Evolutionary conservation across 306 rosid genomes (phyloP), one percentile per base, ranked within the genome.

Genomic region (Fragaria vesca): DNA sequence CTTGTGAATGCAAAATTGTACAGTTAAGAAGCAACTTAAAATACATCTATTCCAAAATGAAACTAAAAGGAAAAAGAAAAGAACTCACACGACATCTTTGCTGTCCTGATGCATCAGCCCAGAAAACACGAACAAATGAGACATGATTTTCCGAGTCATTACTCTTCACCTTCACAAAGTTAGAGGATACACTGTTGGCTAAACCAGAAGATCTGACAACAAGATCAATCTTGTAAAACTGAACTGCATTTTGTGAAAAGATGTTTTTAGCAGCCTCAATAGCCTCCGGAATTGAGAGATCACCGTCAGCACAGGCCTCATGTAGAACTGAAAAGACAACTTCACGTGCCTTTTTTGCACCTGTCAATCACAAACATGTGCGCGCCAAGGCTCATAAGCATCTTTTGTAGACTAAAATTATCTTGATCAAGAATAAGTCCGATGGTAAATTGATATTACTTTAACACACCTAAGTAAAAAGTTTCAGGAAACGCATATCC

Each of bases 81-180:
- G 4, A 50, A 86, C 97, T 88, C 86, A 94, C 98, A 30, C 98
- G 97, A 72, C 97, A 92, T 86, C 98, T 87, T 30, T 90, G 95
- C 76, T 92, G 98, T 68, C 97, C 98, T 2, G 98, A 89, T 69
- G 78, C 84, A 86, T 94, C 98, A 73, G 83, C 87, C 97, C 97
- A 94, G 43, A 92, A 77, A 69, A 94, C 75, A 65, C 97, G 98
- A 86, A 94, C 90, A 36, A 94, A 78, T 58, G 86, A 86, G 62
- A 26, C 81, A 65, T 87, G 91, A 58, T 58, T 67, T 73, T 86
- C 87, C 9, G 45, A 73, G 77, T 55, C 81, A 69, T 60, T 71
- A 75, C 72, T 66, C 71, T 82, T 80, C 88, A 70, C 79, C 76
- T 69, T 77, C 83, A 11, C 73, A 45, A 81, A 65, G 51, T 50